Evolutionary conservation across 179 eudicot species (phyloP), one percentile per base, ranked within the genome.

Genomic region (Monotropa hypopitys): DNA sequence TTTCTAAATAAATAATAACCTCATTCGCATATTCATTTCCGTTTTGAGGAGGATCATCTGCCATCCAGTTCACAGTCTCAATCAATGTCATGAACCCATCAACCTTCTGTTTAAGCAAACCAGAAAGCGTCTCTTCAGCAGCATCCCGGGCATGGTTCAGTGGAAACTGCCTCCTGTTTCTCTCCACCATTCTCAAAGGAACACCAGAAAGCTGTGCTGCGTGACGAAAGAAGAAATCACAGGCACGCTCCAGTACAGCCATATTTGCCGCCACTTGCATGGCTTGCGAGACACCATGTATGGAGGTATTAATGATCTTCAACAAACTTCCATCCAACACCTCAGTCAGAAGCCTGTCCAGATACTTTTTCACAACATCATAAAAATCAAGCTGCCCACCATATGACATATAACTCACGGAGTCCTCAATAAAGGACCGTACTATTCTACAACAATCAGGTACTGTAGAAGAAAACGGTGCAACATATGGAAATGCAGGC

Each of bases 401-500:
- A 65, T 93, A 82, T 1, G 99, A 93, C 97, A 93, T 91, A 76
- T 88, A 95, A 76, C 98, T 93, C 83, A 93, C 97, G n/a, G 97
- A 95, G 80, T 95, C 99, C 88, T 92, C 99, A 63, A 95, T 85
- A 77, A 95, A 95, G 1, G 99, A 95, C 76, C 97, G 80, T 65
- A 95, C 99, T 47, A 95, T 90, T 50, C 99, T 83, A 86, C 99
- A 95, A 76, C 95, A 92, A 85, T 95, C 99, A 53, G 99, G 99
- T 33, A 95, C 99, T 1, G 91, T 93, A 5, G 97, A 88, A 10
- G 99, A 95, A 79, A 95, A 95, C 1, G 97, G 97, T 16, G 99
- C 99, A 73, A 95, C 81, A 76, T 79, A 95, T 59, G 99, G 99
- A 67, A 95, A 93, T 11, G 97, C 99, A 3, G 99, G 99, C 59